Conservation (phyloP, 2,329 filamentous ascomycete species). For the Phyllosticta citrichinensis region DNA sequence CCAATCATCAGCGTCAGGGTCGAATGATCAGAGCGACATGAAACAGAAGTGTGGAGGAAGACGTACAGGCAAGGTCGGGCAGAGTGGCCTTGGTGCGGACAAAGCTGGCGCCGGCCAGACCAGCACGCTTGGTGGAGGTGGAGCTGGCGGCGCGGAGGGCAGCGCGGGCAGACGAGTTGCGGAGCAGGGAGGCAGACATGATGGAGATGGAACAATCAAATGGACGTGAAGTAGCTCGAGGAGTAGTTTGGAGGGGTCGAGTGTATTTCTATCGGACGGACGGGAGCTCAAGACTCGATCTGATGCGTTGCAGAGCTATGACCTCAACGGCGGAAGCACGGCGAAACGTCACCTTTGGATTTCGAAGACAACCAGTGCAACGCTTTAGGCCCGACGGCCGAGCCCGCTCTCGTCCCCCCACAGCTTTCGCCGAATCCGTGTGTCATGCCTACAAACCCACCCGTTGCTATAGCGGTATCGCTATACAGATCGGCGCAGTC, state of each 20-base stretch:
- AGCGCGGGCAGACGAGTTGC: constrained; percentile 59
- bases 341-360: neutral
- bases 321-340: constrained; percentile 3
- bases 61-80: constrained; percentile 70
- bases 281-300: neutral
- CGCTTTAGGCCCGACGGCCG: neutral
- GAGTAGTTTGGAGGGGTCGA: neutral
- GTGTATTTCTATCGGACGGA: neutral
- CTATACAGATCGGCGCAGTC: neutral
- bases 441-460: neutral
- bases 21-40: neutral
- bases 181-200: constrained; percentile 72
- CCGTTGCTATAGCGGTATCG: neutral
- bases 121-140: constrained; percentile 49
- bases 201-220: constrained; percentile 15
- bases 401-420: neutral
- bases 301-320: constrained; percentile 1
- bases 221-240: neutral
- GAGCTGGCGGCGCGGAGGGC: constrained; percentile 59
- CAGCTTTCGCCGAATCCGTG: neutral
- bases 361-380: neutral
- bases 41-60: neutral
- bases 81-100: constrained; percentile 83
- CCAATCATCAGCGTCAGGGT: neutral
- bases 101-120: constrained; percentile 64